These are phyloP conservation scores for Amanita polypyramis DNA, from an alignment of 768 basidiomycete genomes.

Conservation along the genomic window DNA sequence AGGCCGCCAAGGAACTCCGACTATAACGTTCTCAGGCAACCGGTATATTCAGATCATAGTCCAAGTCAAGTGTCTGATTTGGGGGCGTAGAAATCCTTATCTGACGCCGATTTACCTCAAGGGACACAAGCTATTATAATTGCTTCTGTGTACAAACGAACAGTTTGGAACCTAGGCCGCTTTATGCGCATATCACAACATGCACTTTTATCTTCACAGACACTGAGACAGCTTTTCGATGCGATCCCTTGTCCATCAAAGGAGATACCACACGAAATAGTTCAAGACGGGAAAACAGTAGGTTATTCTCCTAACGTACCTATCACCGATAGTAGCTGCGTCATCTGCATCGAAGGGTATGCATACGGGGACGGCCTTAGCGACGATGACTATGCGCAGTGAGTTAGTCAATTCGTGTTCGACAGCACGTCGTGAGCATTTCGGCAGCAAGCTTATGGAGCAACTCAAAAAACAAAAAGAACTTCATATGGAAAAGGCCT, in stretches of 20 bases:
- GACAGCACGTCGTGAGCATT: constrained; percentile 4
- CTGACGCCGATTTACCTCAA: constrained; percentile 13
- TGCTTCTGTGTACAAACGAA: constrained; percentile 48
- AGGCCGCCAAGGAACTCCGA: constrained; percentile 57
- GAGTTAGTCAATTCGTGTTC: constrained; percentile 5
- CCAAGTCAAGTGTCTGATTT: background rate
- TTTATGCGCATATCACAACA: constrained; percentile 60
- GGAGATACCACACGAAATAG: constrained; percentile 34
- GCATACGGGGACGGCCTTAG: constrained; percentile 45
- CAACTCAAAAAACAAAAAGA: constrained; percentile 24
- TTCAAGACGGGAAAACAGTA: constrained; percentile 17
- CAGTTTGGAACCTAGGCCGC: constrained; percentile 51
- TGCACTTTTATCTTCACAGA: constrained; percentile 60
- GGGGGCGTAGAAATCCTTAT: constrained; percentile 15
- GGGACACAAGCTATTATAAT: constrained; percentile 39
- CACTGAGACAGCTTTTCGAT: constrained; percentile 50
- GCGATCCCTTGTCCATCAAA: constrained; percentile 55
- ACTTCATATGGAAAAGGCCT: constrained; percentile 23
- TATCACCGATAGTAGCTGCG: constrained; percentile 22
- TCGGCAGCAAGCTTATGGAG: constrained; percentile 34
- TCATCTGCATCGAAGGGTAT: constrained; percentile 52
- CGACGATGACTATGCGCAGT: constrained; percentile 49
- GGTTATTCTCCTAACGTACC: constrained; percentile 18
- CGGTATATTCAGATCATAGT: constrained; percentile 20
- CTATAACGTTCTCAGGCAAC: constrained; percentile 41